Conservation (phyloP, 2,329 filamentous ascomycete species). For the Colletotrichum godetiae region DNA sequence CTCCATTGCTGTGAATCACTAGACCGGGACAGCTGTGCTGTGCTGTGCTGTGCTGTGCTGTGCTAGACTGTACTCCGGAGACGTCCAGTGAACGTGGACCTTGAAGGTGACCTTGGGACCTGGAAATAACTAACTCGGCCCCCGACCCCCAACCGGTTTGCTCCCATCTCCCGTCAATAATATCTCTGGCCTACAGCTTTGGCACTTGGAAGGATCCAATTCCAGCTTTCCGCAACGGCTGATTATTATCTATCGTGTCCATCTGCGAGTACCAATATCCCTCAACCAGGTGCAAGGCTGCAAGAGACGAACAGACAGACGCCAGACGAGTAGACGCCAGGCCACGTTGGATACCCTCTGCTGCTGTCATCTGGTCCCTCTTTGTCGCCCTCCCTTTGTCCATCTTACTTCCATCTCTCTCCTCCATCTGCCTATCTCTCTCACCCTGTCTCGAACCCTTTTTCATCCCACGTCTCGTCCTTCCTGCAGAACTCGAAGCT, state of each 20-base stretch:
- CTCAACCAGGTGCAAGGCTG: not conserved
- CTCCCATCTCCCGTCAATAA: constrained; percentile 8
- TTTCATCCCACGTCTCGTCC: not conserved
- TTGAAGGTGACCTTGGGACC: not conserved
- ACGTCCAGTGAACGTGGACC: not conserved
- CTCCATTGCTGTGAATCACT: not conserved
- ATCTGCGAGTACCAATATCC: not conserved
- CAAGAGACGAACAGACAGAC: not conserved
- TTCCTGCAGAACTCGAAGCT: not conserved
- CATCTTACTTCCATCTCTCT: too few species aligned
- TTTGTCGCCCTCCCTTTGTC: not conserved
- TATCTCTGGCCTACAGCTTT: constrained; percentile 6
- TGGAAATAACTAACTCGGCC: constrained; percentile 21
- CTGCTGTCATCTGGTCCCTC: not conserved
- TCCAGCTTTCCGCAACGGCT: constrained; percentile 6
- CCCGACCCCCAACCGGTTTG: not conserved
- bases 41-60: too few species aligned
- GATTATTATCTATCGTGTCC: too few species aligned
- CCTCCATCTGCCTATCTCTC: too few species aligned
- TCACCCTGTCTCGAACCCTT: not conserved
- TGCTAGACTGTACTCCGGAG: too few species aligned
- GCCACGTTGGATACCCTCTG: not conserved
- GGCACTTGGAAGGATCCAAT: not conserved
- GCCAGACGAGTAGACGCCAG: not conserved
- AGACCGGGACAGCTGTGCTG: not conserved